Evolutionary conservation across 345 rosid species (phyloP), one percentile per base, ranked within the genome.

Genomic region (Gossypium rotundifolium): DNA sequence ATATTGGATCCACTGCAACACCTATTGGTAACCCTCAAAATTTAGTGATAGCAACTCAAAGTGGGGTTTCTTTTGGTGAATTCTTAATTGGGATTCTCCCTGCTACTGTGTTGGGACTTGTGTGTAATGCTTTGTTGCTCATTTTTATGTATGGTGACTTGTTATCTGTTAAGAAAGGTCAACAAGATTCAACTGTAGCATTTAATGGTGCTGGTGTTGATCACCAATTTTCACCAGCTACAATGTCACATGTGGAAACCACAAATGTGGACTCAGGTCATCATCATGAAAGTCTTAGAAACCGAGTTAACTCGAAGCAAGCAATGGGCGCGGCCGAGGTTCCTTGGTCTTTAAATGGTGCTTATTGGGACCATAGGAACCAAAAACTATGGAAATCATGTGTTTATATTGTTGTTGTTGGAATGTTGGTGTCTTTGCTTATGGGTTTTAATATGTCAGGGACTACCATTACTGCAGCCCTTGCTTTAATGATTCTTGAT

Each of bases 1-100:
- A 94, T 71, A 92, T 92, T 0, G 98, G 98, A 2, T 94, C 97
- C 14, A 80, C 98, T 0, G 90, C 91, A 10, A 92, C 97, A 75
- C 93, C 97, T 0, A 94, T 92, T 65, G 97, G 98, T 53, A 94
- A 94, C 66, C 97, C 97, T 2, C 97, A 94, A 74, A 92, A 90
- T 74, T 83, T 94, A 71, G 90, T 92, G n/a, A 90, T 92, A 5
- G 95, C 96, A 1, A 85, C 88, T 53, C 82, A 87, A 71, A 88
- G 92, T 74, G 79, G 76, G 79, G 87, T 90, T 72, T 62, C 93
- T 4, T 94, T 90, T 49, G 86, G 85, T 69, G 77, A 65, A 22
- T 94, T 94, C 80, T 80, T 92, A 17, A 48, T 76, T 2, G 92
- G 94, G 1, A 76, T 94, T 71, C 79, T 89, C 65, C 92, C 96